A percentile compares a stretch with the other conserved stretches of the same genome.
These are phyloP conservation scores for Pholiota molesta DNA, from an alignment of 768 basidiomycete genomes.

Conservation along the genomic window DNA sequence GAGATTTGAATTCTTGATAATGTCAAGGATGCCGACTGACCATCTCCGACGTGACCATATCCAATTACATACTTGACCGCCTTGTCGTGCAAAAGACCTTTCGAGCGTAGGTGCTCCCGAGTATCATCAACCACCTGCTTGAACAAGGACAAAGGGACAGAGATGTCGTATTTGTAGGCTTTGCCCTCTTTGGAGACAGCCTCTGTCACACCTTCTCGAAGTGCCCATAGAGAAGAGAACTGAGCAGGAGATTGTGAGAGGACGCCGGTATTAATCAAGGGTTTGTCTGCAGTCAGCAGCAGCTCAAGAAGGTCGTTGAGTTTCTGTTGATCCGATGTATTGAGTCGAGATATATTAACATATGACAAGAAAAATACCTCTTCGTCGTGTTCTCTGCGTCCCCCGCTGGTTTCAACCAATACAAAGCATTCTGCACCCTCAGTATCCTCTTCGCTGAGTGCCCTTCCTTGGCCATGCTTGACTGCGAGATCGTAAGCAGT, in stretches of 20 bases:
- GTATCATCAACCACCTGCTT: constrained; percentile 85
- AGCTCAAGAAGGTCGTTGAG: constrained; percentile 74
- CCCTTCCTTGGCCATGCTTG: constrained; percentile 80
- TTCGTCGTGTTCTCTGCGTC: constrained; percentile 90
- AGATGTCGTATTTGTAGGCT: constrained; percentile 96
- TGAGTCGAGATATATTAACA: neutral
- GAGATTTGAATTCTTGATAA: neutral
- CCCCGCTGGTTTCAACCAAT: constrained; percentile 92
- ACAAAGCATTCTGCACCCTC: constrained; percentile 87
- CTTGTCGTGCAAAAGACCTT: constrained; percentile 69
- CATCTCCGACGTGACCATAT: constrained; percentile 97
- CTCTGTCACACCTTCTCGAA: constrained; percentile 92
- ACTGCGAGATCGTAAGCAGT: constrained; percentile 84
- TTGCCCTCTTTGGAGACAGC: constrained; percentile 93
- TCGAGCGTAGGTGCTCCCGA: constrained; percentile 66
- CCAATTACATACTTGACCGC: constrained; percentile 87
- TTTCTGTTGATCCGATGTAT: constrained; percentile 62
- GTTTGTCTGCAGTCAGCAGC: constrained; percentile 72
- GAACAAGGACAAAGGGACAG: constrained; percentile 85
- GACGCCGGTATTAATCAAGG: constrained; percentile 87
- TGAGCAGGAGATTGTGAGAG: constrained; percentile 91
- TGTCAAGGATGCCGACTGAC: constrained; percentile 45
- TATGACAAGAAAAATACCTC: constrained; percentile 55
- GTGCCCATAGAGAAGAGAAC: constrained; percentile 86
- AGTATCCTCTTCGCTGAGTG: constrained; percentile 73